Evolutionary conservation across 306 rosid species (phyloP), one percentile per base, ranked within the genome.

Genomic region (Ammopiptanthus mongolicus): DNA sequence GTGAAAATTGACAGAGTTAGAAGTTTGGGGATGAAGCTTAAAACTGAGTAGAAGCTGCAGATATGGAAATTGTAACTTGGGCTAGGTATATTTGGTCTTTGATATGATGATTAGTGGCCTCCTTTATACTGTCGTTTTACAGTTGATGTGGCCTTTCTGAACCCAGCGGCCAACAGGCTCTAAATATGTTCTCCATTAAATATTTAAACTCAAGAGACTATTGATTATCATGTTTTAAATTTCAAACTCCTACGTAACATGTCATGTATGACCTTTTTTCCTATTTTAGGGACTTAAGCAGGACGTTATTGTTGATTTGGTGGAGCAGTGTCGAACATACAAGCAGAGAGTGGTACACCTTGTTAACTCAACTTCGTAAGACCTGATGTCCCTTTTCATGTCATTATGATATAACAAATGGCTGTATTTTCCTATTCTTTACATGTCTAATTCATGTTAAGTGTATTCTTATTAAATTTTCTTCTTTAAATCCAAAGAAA

Each of bases 321-420:
- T 96, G 74, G 92, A 83, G 12, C 99, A 90, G 51, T 96, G 99
- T 59, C 89, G 96, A 74, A 80, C 97, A 46, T 90, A 89, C 86
- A 96, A 90, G 86, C 98, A 91, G 85, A 90, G 97, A 82, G 98
- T 96, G 85, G 96, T 96, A 56, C 98, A 92, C 86, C 97, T 96
- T 77, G 99, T 96, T 77, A 96, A 96, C 80, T 89, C 98, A 39
- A 96, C 98, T 63, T 81, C 92, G 99, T 96, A 89, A 85, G 97
- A 31, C 83, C 83, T 50, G 61, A 31, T 73, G 60, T 68, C 60
- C 74, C 56, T 72, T 56, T 71, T 56, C 33, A 10, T 31, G 42
- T 53, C 33, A 65, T 69, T 61, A 42, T 39, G 25, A 71, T 36
- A n/a, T 55, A 57, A 31, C 34, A 15, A 25, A 53, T 37, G 51